These are phyloP conservation scores for Serendipita indica DNA, from an alignment of 768 basidiomycete genomes.

Conservation along the genomic window DNA sequence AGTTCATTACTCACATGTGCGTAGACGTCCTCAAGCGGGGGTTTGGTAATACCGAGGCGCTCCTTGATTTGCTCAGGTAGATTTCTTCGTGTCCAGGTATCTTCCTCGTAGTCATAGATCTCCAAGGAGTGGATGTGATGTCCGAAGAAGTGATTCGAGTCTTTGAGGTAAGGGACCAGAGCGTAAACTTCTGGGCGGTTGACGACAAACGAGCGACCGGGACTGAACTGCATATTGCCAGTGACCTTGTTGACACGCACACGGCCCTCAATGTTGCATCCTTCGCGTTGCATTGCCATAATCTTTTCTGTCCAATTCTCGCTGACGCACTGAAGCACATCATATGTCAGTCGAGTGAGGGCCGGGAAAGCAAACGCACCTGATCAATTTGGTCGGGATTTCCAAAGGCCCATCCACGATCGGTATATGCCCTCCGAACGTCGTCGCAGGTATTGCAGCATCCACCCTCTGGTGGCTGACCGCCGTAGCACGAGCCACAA, in stretches of 20 bases:
- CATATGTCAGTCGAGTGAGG: background rate
- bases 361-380: constrained; percentile 32
- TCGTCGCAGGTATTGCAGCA: constrained; percentile 97
- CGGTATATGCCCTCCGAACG: constrained; percentile 76
- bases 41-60: constrained; percentile 52
- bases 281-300: constrained; percentile 81
- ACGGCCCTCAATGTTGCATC: constrained; percentile 84
- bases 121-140: constrained; percentile 70
- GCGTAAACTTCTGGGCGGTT: constrained; percentile 67
- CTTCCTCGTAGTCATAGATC: constrained; percentile 74
- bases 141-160: constrained; percentile 79
- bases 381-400: constrained; percentile 88
- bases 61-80: constrained; percentile 27
- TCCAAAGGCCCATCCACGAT: constrained; percentile 89
- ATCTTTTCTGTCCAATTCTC: constrained; percentile 95
- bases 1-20: constrained; percentile 32
- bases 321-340: constrained; percentile 50
- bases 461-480: constrained; percentile 51
- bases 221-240: constrained; percentile 89
- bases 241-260: constrained; percentile 95
- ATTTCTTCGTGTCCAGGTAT: constrained; percentile 7
- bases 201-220: constrained; percentile 88
- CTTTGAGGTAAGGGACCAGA: constrained; percentile 85
- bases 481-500: constrained; percentile 96
- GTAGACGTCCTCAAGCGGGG: constrained; percentile 60